These are phyloP conservation scores for Rhynchospora breviuscula DNA, from an alignment of 176 grass and related monocot species.

Conservation along the genomic window DNA sequence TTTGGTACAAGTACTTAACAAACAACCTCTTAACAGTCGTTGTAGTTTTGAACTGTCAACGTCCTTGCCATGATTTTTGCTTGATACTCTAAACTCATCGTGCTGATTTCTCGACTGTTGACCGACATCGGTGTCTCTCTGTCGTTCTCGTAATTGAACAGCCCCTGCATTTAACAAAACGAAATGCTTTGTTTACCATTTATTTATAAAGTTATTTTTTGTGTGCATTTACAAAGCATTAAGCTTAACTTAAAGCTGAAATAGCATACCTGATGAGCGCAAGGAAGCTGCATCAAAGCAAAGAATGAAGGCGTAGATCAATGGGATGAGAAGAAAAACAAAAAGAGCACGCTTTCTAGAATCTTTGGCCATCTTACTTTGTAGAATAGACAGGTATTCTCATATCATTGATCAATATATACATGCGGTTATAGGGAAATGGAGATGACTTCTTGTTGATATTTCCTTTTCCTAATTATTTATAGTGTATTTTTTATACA, in stretches of 20 bases:
- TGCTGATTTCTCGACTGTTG: not conserved
- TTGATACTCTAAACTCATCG: not conserved
- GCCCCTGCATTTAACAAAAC: constrained; percentile 12
- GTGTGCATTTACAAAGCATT: not conserved
- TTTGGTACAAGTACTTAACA: not conserved
- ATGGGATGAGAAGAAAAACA: constrained; percentile 10
- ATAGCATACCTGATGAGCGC: constrained; percentile 1
- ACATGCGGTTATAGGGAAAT: not conserved
- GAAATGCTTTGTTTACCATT: not conserved
- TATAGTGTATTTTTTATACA: not conserved
- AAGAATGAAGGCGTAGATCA: constrained; percentile 14
- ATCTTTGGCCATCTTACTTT: constrained; percentile 16
- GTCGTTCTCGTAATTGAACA: not conserved
- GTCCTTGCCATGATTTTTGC: constrained; percentile 6
- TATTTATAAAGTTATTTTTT: no score
- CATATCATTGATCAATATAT: constrained; percentile 8
- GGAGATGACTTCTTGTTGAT: constrained; percentile 14
- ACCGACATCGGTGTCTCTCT: not conserved
- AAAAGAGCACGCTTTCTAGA: not conserved
- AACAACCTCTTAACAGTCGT: constrained; percentile 13
- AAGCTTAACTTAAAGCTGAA: not conserved
- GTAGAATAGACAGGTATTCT: not conserved
- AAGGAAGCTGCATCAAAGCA: not conserved
- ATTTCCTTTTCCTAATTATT: constrained; percentile 13
- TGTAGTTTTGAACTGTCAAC: not conserved